Percentiles rank a stretch among this genome's conserved stretches.
These are phyloP conservation scores for Lactifluus rugatus DNA, from an alignment of 768 basidiomycete species.

Conservation along the genomic window DNA sequence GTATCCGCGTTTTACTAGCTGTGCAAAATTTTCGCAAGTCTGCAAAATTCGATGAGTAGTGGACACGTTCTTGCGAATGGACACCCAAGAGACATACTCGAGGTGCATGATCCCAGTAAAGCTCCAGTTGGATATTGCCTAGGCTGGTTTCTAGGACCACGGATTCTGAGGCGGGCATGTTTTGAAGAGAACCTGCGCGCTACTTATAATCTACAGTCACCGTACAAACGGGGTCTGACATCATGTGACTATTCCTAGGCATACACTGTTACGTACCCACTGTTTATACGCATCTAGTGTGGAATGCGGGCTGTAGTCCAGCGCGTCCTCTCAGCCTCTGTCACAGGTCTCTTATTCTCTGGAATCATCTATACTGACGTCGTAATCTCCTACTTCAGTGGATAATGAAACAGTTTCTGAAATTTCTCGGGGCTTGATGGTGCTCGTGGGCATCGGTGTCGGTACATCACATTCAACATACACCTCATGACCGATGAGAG, in stretches of 20 bases:
- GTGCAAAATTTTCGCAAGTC: slow-evolving; percentile 94
- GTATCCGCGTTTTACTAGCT: slow-evolving; percentile 84
- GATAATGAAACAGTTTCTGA: slow-evolving; percentile 69
- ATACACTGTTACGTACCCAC: too few species aligned
- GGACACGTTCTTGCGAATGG: background rate
- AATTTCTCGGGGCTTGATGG: slow-evolving; percentile 80
- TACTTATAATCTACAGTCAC: too few species aligned
- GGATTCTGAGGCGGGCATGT: slow-evolving; percentile 31
- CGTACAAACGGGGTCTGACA: too few species aligned
- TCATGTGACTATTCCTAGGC: too few species aligned
- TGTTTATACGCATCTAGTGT: background rate
- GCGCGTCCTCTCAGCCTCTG: slow-evolving; percentile 76
- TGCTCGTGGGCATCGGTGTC: slow-evolving; percentile 80
- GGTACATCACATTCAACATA: slow-evolving; percentile 34
- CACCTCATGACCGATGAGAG: slow-evolving; percentile 1
- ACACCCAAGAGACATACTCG: slow-evolving; percentile 30
- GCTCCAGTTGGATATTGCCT: slow-evolving; percentile 81
- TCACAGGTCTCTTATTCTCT: slow-evolving; percentile 44
- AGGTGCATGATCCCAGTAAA: slow-evolving; percentile 91
- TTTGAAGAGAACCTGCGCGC: too few species aligned
- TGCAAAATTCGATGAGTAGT: slow-evolving; percentile 26
- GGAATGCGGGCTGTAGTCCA: slow-evolving; percentile 79
- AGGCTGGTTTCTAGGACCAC: slow-evolving; percentile 75
- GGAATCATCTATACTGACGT: background rate
- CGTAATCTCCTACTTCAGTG: slow-evolving; percentile 38